These are phyloP conservation scores for Aureobasidium sp. DNA, from an alignment of 2,329 filamentous ascomycete species.

Conservation along the genomic window DNA sequence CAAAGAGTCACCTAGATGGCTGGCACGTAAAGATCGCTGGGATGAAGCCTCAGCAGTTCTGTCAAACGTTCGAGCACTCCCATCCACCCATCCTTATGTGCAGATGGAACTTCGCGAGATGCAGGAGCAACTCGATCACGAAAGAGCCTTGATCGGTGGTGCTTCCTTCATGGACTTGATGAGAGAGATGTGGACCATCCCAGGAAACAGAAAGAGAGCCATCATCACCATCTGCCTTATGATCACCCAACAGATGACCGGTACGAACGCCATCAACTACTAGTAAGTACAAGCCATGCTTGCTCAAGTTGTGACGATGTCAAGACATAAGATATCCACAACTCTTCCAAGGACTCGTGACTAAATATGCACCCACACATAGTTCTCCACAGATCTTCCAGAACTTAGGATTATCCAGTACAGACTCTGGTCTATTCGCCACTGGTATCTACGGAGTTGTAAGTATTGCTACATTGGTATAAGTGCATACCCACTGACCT, in stretches of 20 bases:
- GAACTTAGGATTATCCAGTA: constrained; percentile 38
- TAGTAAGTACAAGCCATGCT: constrained; percentile 24
- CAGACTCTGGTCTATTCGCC: constrained; percentile 34
- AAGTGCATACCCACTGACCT: not conserved
- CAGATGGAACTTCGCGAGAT: constrained; percentile 63
- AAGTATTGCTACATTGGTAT: constrained; percentile 25
- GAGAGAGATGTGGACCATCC: constrained; percentile 74
- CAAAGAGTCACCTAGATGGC: constrained; percentile 69
- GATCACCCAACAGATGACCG: constrained; percentile 78
- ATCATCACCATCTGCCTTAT: constrained; percentile 69
- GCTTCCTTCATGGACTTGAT: constrained; percentile 68
- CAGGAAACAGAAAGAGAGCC: constrained; percentile 69
- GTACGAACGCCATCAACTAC: constrained; percentile 43
- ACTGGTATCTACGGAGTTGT: constrained; percentile 43
- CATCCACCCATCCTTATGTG: constrained; percentile 28
- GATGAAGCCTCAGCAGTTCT: constrained; percentile 25
- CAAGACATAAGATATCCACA: no score
- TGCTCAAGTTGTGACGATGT: not conserved
- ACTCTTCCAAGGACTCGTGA: no score
- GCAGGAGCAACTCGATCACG: constrained; percentile 71
- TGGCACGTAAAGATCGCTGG: constrained; percentile 29
- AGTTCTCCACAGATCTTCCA: constrained; percentile 53
- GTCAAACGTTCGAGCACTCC: constrained; percentile 28
- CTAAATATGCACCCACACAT: no score
- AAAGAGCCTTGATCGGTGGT: constrained; percentile 74